Conservation (phyloP, 768 basidiomycete species). For the Tricholoma bakamatsutake region DNA sequence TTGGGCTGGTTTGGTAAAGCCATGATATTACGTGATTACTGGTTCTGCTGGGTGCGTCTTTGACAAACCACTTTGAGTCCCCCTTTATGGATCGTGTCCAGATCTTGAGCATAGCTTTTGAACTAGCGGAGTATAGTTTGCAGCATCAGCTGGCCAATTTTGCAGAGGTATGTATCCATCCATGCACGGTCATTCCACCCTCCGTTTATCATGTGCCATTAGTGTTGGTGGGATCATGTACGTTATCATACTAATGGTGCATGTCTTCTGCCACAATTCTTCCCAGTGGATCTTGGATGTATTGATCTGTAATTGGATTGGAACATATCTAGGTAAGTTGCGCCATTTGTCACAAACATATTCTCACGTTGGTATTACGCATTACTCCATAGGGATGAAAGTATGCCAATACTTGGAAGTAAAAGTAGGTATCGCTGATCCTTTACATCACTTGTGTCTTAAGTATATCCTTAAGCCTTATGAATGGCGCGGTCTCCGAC, state of each 20-base stretch:
- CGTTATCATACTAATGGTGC: slow-evolving; percentile 19
- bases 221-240: slow-evolving; percentile 96
- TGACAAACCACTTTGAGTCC: slow-evolving; percentile 2
- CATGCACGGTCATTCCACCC: not conserved
- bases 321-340: slow-evolving; percentile 67
- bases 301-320: slow-evolving; percentile 82
- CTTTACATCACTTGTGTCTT: slow-evolving; percentile 8
- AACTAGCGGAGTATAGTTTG: slow-evolving; percentile 83
- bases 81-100: slow-evolving; percentile 23
- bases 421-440: slow-evolving; percentile 46
- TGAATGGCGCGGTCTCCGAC: slow-evolving; percentile 78
- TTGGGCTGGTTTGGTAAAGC: slow-evolving; percentile 92
- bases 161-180: slow-evolving; percentile 55
- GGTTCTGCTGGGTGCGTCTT: slow-evolving; percentile 82
- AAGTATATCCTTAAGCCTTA: slow-evolving; percentile 52
- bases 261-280: slow-evolving; percentile 2
- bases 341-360: not conserved
- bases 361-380: slow-evolving; percentile 5
- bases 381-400: slow-evolving; percentile 62
- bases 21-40: slow-evolving; percentile 84
- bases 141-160: slow-evolving; percentile 89
- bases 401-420: slow-evolving; percentile 84
- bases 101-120: slow-evolving; percentile 86
- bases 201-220: not conserved
- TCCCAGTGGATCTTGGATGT: slow-evolving; percentile 82